A percentile compares a stretch with the other conserved stretches of the same genome.
phyloP scores from a whole-genome alignment of 208 protist species.

The Trypanosoma cruzi region DNA sequence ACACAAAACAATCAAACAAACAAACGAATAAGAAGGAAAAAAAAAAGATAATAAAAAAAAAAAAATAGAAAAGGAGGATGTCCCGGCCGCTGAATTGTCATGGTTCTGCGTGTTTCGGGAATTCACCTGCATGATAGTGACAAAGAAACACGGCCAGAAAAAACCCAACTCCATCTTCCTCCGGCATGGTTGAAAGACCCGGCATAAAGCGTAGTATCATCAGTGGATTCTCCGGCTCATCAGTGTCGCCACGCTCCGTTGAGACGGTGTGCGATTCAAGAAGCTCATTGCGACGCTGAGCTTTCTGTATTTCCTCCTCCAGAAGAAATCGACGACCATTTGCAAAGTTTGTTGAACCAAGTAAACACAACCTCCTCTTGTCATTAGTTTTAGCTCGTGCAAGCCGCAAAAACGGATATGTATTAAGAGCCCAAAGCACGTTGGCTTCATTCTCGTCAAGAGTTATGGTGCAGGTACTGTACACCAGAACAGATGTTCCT shows the following conservation, averaged over 20 bases:
- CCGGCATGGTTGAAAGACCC: background rate
- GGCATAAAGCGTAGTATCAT: slow-evolving; percentile 64
- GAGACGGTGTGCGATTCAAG: background rate
- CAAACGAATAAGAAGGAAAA: slow-evolving; percentile 1
- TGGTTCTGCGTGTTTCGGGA: background rate
- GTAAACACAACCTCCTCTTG: slow-evolving; percentile 34
- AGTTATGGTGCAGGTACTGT: slow-evolving; percentile 75
- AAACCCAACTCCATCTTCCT: slow-evolving; percentile 59
- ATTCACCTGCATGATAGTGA: background rate
- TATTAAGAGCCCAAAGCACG: slow-evolving; percentile 52
- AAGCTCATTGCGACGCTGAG: slow-evolving; percentile 33
- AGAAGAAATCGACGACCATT: slow-evolving; percentile 30
- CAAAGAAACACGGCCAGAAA: slow-evolving; percentile 67
- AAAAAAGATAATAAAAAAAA: slow-evolving; percentile 7
- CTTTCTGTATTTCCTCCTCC: slow-evolving; percentile 24
- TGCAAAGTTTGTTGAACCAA: slow-evolving; percentile 13
- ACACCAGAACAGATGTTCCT: slow-evolving; percentile 38
- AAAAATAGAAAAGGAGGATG: background rate
- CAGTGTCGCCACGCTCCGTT: background rate
- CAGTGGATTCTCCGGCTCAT: slow-evolving; percentile 19
- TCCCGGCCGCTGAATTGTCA: background rate
- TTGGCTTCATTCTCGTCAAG: slow-evolving; percentile 86
- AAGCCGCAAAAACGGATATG: slow-evolving; percentile 42
- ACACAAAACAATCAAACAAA: slow-evolving; percentile 1
- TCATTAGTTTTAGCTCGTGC: slow-evolving; percentile 37